Evolutionary conservation across 2,329 filamentous ascomycete species (phyloP).

Genomic region (Neofusicoccum kwambonambiense): DNA sequence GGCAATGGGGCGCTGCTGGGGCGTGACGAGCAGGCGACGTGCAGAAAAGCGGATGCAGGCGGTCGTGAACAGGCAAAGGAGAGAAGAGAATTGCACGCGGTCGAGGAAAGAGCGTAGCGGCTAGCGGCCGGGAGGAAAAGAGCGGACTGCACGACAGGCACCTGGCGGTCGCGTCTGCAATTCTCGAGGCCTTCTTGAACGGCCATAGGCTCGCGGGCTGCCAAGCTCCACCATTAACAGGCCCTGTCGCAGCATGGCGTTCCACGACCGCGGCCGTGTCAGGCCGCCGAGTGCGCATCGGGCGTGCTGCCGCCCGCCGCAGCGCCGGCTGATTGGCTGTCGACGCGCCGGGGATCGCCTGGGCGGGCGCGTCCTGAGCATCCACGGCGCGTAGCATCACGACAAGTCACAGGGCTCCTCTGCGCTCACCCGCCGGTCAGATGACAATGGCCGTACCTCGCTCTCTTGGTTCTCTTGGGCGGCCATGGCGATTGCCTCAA

Average conservation of each 20-base stretch:
- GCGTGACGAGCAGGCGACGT: neutral
- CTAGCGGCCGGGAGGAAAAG: slow-evolving; percentile 15
- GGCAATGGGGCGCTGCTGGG: neutral
- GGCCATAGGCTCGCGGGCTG: slow-evolving; percentile 7
- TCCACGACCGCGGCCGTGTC: slow-evolving; percentile 17
- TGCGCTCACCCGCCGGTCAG: neutral
- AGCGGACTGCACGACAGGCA: slow-evolving; percentile 13
- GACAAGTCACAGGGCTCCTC: slow-evolving; percentile 6
- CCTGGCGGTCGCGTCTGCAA: slow-evolving; percentile 8
- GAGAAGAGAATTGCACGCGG: neutral
- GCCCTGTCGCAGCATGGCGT: slow-evolving; percentile 18
- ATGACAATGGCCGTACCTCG: slow-evolving; percentile 5
- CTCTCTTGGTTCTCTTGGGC: slow-evolving; percentile 7
- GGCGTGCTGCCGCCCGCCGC: neutral
- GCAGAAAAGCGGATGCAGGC: neutral
- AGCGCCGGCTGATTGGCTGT: neutral
- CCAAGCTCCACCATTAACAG: neutral
- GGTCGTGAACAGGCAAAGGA: neutral
- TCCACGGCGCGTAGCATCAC: slow-evolving; percentile 16
- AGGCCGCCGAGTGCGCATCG: neutral
- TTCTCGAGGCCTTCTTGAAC: slow-evolving; percentile 12
- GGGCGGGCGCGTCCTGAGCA: neutral
- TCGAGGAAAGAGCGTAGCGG: slow-evolving; percentile 7
- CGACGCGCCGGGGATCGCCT: neutral
- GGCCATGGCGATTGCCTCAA: neutral